phyloP scores from a whole-genome alignment of 75 land plant genomes.

The Cunninghamia lanceolata region DNA sequence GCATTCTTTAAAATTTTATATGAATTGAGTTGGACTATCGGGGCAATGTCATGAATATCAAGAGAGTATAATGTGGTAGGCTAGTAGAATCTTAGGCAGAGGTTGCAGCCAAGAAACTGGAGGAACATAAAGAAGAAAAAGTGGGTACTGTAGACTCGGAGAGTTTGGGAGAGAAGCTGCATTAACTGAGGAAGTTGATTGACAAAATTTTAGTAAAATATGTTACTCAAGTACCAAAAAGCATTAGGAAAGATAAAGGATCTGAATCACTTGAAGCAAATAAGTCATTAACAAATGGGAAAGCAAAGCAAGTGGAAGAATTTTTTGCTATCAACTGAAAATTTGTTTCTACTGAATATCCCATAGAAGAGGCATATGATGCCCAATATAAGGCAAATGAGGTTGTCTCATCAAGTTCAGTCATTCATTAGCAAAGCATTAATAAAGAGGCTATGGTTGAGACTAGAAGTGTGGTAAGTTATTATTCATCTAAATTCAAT shows the following conservation, averaged over 20 bases:
- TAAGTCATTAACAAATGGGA: background rate
- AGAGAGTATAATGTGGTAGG: too few relatives aligned
- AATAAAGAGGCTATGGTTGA: too few relatives aligned
- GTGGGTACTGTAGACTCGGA: background rate
- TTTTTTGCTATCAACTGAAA: conserved; percentile 14
- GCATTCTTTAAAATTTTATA: too few relatives aligned
- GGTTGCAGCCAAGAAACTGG: background rate
- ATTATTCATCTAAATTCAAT: too few relatives aligned
- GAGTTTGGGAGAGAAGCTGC: conserved; percentile 4
- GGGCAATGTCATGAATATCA: conserved; percentile 18
- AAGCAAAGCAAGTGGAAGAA: conserved; percentile 1
- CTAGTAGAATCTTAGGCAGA: background rate
- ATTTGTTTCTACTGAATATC: background rate
- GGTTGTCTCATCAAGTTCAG: too few relatives aligned
- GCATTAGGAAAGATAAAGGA: background rate
- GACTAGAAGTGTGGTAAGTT: too few relatives aligned
- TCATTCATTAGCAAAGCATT: too few relatives aligned
- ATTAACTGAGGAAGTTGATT: background rate
- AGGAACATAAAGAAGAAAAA: conserved; percentile 20
- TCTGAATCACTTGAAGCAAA: conserved; percentile 3
- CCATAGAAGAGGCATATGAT: background rate
- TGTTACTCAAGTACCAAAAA: background rate
- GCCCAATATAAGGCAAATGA: background rate
- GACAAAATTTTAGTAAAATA: conserved; percentile 5
- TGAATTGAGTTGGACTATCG: conserved; percentile 82